Conservation (phyloP, 306 rosid species). For the Cucurbita maxima region DNA sequence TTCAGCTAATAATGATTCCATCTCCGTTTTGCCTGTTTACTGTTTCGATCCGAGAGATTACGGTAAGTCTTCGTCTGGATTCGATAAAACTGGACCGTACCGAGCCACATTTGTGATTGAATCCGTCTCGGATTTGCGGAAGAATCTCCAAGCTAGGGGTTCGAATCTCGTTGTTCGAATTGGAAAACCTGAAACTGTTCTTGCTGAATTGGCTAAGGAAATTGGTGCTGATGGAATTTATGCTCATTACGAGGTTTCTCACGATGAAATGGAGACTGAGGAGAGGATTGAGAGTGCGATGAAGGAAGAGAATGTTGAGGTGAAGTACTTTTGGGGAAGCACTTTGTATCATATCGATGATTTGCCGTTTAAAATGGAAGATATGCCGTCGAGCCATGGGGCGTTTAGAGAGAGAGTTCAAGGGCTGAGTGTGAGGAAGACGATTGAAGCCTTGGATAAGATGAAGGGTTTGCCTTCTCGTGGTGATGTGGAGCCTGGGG, state of each 20-base stretch:
- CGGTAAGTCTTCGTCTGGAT: slow-evolving; percentile 77
- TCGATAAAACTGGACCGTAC: slow-evolving; percentile 74
- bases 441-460: slow-evolving; percentile 78
- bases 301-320: slow-evolving; percentile 79
- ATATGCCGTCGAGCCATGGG: slow-evolving; percentile 72
- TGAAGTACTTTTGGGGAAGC: slow-evolving; percentile 91
- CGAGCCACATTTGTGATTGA: slow-evolving; percentile 62
- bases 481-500: slow-evolving; percentile 81
- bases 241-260: slow-evolving; percentile 70
- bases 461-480: slow-evolving; percentile 73
- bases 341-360: slow-evolving; percentile 77
- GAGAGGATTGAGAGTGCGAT: slow-evolving; percentile 53
- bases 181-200: slow-evolving; percentile 71
- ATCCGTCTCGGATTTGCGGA: slow-evolving; percentile 62
- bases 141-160: slow-evolving; percentile 59
- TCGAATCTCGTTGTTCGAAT: slow-evolving; percentile 78
- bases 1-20: slow-evolving; percentile 60
- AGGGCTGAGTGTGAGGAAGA: slow-evolving; percentile 66
- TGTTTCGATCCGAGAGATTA: slow-evolving; percentile 86
- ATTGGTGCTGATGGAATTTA: slow-evolving; percentile 76
- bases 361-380: slow-evolving; percentile 72
- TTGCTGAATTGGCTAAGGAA: slow-evolving; percentile 64
- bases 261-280: slow-evolving; percentile 69
- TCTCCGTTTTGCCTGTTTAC: slow-evolving; percentile 76
- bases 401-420: slow-evolving; percentile 68